Base-by-base conservation (phyloP, 2,329 filamentous ascomycete genomes). In the Ophiostoma novo-ulmi region DNA sequence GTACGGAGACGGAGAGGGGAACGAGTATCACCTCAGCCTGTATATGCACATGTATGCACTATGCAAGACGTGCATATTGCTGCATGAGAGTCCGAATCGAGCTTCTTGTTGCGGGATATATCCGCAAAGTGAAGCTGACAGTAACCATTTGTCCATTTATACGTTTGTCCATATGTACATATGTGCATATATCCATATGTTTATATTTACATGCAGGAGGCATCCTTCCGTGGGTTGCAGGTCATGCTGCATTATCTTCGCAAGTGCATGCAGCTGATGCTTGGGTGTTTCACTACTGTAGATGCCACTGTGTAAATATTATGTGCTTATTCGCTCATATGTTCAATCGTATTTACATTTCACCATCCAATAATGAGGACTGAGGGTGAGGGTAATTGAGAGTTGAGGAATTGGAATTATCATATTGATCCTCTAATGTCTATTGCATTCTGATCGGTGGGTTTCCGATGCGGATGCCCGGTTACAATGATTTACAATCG, bases 41-140 rank as follows among this genome's bases (percentile, higher is more conserved):
- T 36, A 39, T 65, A 39, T 65, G 61, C 61, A 64, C 31, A 26
- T 39, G 63, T 39, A 65, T 39, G 63, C 63, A 39, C 36, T 65
- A 65, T 65, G 63, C 63, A 65, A 2, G 63, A 26, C 63, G 63
- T 65, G 63, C 63, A 65, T 65, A 65, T 17, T 58, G 52, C 17
- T 58, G 26, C 52, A 63, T 52, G 58, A 31, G 31, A 58, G 52
- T 17, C 52, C 22, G 52, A 22, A 11, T 17, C 39, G 14, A 44
- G 20, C 44, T 20, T 52, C 5, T 7, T 20, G 44, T 7, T 63
- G 58, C 58, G 58, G 58, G 58, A 63, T 63, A 63, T 63, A 35
- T 31, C 31, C 31, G 31, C 52, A 20, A 20, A 8, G 41, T 17
- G 31, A 31, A 31, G 31, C 31, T 3, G 31, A 31, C 31, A 31